Evolutionary conservation across 176 grass and related monocot genomes (phyloP), one percentile per base, ranked within the genome.

Genomic region (Ampelocalamus luodianensis): DNA sequence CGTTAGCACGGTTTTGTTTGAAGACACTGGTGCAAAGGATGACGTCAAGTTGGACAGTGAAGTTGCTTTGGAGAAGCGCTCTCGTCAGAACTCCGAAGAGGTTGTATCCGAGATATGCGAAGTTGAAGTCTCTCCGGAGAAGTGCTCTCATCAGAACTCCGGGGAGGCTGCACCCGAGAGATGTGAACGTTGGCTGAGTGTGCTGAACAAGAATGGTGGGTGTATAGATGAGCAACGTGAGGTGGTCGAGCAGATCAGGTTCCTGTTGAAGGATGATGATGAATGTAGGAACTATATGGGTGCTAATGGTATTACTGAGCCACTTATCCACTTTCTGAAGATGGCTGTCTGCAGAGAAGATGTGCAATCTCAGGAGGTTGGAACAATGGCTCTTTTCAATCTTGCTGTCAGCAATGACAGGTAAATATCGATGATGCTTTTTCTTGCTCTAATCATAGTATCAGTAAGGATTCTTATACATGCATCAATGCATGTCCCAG

Each of bases 361-460:
- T 22, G 85, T 84, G 50, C 80, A 84, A 24, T 84, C 82, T 42
- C 91, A 97, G 81, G 91, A 86, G 66, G 72, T 89, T 43, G 88
- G 87, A 55, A 79, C 92, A 45, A 89, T 97, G 85, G 95, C 95
- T 56, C 87, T 97, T 22, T 97, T 90, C 87, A 97, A 97, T 65
- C 90, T 97, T 76, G 95, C 91, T 63, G 90, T 97, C 76, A 91
- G 90, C 86, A 97, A 97, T 84, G 87, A 93, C 72, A 90, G 90
- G 94, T 96, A 80, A 79, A 66, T 70, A 32, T 6, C 3, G 8
- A 4, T 53, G 12, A 37, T 48, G 6, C 1, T 24, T 62, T 73
- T 18, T 40, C 3, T 71, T 72, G 10, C 16, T 27, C 17, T 65
- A 71, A 71, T 23, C 43, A 79, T 34, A 36, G 8, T 65, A 46